Base-by-base conservation (phyloP, 352 stramenopile genomes). In the Phytopythium cucurbitacearum region DNA sequence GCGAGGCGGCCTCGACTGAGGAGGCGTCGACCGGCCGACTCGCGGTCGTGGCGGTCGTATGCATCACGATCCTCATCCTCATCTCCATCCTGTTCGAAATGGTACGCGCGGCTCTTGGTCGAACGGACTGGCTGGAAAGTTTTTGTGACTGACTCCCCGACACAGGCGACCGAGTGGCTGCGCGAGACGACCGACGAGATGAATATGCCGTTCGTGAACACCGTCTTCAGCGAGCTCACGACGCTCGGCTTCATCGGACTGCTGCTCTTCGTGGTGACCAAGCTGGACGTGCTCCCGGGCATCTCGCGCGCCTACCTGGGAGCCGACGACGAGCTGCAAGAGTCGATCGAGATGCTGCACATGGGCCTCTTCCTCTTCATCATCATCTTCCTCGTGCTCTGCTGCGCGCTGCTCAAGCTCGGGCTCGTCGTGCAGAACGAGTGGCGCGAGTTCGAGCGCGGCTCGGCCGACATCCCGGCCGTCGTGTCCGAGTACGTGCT, bases 281-380 rank as follows among this genome's bases (percentile, higher is more conserved):
- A 88, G 64, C 69, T 87, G 21, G 60, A 87, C 15, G 58, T 87
- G 36, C 40, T 89, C 32, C 60, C 73, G 37, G 63, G 55, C 40
- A 35, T 89, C 47, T 89, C 76, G 8, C 51, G 55, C 11, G 48
- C 48, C 40, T 74, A 73, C 39, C 41, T 86, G 37, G 75, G 71
- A 45, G 65, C 70, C 9, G 58, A 59, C 3, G 57, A 65, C 3
- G 67, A 89, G 59, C 61, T 91, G 10, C 75, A 85, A 41, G 80
- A 89, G 62, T 87, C 78, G 46, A 83, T 91, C 49, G 80, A 91
- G 41, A 60, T 72, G 57, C 65, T 91, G n/a, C 80, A 91, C 49
- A 87, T 91, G 77, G 77, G 69, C 4, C 64, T 91, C n/a, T 91
- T 91, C 59, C 72, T 89, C 52, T 91, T 91, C 61, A 81, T 91